A percentile compares a stretch with the other conserved stretches of the same genome.
Conservation (phyloP, 148 eudicot species). For the Vaccinium corymbosum region DNA sequence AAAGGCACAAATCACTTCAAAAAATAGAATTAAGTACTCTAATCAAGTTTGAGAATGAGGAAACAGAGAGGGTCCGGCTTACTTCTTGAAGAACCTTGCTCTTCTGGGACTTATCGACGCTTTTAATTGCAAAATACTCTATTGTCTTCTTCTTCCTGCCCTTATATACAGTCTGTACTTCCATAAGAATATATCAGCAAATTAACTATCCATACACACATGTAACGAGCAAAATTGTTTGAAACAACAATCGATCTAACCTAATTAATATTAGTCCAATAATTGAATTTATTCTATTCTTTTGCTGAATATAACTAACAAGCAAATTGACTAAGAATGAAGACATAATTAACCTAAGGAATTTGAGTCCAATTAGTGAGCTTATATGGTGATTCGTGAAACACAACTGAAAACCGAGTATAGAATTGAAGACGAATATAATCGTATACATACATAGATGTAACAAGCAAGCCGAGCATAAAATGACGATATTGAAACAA, state of each 20-base stretch:
- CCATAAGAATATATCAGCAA: not conserved
- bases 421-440: not conserved
- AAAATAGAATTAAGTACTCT: not conserved
- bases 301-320: no score
- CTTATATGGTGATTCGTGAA: no score
- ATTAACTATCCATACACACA: not conserved
- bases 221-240: not conserved
- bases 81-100: constrained; percentile 96
- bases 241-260: not conserved
- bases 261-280: not conserved
- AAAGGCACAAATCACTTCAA: not conserved
- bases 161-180: constrained; percentile 73
- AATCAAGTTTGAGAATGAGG: constrained; percentile 1
- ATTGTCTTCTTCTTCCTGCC: constrained; percentile 93
- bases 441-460: not conserved
- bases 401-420: no score
- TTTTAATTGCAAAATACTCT: constrained; percentile 83
- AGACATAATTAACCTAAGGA: no score
- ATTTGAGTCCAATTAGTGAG: no score
- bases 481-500: not conserved
- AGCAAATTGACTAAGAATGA: no score
- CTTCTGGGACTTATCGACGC: constrained; percentile 82
- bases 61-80: constrained; percentile 19
- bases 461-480: not conserved
- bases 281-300: no score